Evolutionary conservation across 2,329 filamentous ascomycete species (phyloP), one percentile per base, ranked within the genome.

Genomic region (Fusarium nisikadoi): DNA sequence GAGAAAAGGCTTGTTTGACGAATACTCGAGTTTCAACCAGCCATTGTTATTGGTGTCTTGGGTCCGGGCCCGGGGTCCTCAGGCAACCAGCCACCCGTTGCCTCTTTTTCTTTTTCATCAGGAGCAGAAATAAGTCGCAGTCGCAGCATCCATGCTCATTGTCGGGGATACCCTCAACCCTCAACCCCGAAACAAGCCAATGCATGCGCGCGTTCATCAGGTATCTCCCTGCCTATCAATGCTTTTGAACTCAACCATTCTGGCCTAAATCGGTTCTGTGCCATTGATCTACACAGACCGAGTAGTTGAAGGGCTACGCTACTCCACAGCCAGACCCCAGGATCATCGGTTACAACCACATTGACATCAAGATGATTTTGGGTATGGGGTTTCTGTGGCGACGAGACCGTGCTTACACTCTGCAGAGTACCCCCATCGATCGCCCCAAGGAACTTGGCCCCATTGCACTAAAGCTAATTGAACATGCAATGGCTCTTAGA

Each of bases 371-470:
- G 27, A 19, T 45, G 42, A 12, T 25, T 45, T 33, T 12, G 23
- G 27, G 47, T 33, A 35, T 35, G 19, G n/a, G 49, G 46, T 64
- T 64, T 64, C 58, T 38, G 62, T 29, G 36, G 62, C 33, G 62
- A 64, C 39, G 33, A 55, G 43, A 60, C 25, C 17, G n/a, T 39
- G 35, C 31, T 42, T 35, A 50, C 31, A 35, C 29, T 23, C 20
- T n/a, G 36, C 50, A 41, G 20, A 33, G 38, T 20, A 55, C 36
- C 38, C 23, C 19, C 16, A 33, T 19, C 25, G 8, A 33, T 19
- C 25, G 8, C 20, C 9, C 49, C 33, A 7, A 14, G 23, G 49
- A 11, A 52, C 23, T 38, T 27, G 19, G 33, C 5, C 19, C 23
- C 23, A 9, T 38, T 52, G 33, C 23, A 36, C 49, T n/a, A 20